Base-by-base conservation (phyloP, 306 rosid species). In the Styphnolobium japonicum region DNA sequence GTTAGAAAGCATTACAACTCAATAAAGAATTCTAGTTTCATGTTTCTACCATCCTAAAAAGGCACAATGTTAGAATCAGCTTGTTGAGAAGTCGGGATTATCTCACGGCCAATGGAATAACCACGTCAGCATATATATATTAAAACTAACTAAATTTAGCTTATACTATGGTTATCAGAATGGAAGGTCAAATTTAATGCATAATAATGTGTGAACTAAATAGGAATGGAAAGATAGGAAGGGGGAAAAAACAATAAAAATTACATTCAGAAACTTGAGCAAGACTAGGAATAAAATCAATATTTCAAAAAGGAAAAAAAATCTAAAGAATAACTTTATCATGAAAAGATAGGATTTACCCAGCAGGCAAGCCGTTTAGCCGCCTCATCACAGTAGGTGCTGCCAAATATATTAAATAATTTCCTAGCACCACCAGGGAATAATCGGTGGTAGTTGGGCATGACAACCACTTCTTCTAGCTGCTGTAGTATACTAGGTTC, bases 361-460 rank as follows among this genome's bases (percentile, higher is more conserved):
- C 97, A 94, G 86, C 98, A 94, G 31, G 98, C 97, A 19, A 94
- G 87, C 83, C 90, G 90, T 85, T 89, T 89, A 11, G 97, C 98
- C 2, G 97, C 93, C 40, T 89, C 90, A 14, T 94, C 94, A 40
- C 97, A 94, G 70, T 87, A 89, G 76, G 92, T 81, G 85, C 90
- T 86, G 16, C 98, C 91, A 29, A 94, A 88, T 81, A 94, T 85
- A 73, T 90, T 92, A 84, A 90, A 90, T 31, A 94, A 73, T 80
- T 89, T 90, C 82, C 98, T 82, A n/a, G 97, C 97, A n/a, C 97
- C 97, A 76, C 94, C 87, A 4, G 98, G 98, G 80, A 94, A 94
- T 82, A 94, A 84, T 8, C 94, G 92, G 61, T 94, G 91, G 88
- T 94, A 94, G 84, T 94, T 94, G 73, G 98, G 97, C 93, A 90